These are phyloP conservation scores for Hebeloma cylindrosporum DNA, from an alignment of 768 basidiomycete genomes.

Conservation along the genomic window DNA sequence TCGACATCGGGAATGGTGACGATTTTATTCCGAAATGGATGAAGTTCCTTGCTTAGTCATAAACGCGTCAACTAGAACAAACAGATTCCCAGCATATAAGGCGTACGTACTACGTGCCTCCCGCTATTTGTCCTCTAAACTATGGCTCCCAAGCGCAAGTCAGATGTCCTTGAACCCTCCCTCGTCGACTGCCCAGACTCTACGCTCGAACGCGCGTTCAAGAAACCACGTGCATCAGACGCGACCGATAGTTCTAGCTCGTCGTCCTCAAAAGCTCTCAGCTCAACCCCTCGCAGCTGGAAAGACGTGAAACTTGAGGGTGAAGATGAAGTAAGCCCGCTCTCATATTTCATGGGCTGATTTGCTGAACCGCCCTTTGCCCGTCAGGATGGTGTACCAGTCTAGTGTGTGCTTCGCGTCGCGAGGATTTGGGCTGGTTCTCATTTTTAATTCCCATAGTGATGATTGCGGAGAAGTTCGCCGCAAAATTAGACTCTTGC, in stretches of 20 bases:
- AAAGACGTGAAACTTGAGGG: slow-evolving; percentile 39
- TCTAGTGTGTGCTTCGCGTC: slow-evolving; percentile 13
- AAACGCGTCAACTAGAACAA: neutral
- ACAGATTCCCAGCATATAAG: neutral
- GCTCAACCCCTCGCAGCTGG: slow-evolving; percentile 33
- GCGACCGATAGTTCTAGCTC: no score
- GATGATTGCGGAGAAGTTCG: slow-evolving; percentile 48
- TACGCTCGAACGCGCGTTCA: slow-evolving; percentile 10
- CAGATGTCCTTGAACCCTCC: slow-evolving; percentile 27
- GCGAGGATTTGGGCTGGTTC: neutral
- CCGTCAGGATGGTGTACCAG: slow-evolving; percentile 12
- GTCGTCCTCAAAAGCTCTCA: no score
- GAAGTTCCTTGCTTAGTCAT: slow-evolving; percentile 11
- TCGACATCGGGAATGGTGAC: neutral
- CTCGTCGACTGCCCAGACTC: slow-evolving; percentile 22
- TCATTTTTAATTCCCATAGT: slow-evolving; percentile 18
- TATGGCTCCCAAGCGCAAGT: slow-evolving; percentile 47
- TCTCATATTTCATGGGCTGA: neutral
- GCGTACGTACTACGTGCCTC: neutral
- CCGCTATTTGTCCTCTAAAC: neutral
- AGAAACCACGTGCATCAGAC: slow-evolving; percentile 17
- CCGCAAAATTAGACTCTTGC: slow-evolving; percentile 42
- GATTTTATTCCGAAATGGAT: slow-evolving; percentile 1
- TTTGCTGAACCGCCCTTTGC: neutral
- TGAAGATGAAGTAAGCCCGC: slow-evolving; percentile 39